phyloP scores from a whole-genome alignment of 148 eudicot genomes.

The Silene conica region DNA sequence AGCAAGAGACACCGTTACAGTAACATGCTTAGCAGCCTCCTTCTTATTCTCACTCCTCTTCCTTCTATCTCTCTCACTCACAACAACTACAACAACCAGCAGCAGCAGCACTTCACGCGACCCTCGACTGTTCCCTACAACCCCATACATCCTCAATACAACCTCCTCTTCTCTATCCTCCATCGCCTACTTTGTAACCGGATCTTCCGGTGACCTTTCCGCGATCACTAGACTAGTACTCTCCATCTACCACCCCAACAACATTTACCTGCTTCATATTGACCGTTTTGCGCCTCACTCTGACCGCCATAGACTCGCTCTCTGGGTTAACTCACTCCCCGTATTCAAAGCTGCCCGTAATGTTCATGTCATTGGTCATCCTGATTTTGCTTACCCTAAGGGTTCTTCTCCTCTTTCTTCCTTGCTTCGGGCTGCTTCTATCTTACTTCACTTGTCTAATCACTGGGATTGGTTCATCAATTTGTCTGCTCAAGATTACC shows the following conservation, averaged over 20 bases:
- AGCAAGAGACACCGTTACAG: slow-evolving; percentile 25
- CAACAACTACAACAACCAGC: slow-evolving; percentile 25
- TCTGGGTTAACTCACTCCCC: slow-evolving; percentile 36
- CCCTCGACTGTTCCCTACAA: slow-evolving; percentile 29
- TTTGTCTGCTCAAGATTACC: slow-evolving; percentile 68
- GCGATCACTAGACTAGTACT: slow-evolving; percentile 54
- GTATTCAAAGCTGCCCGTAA: slow-evolving; percentile 61
- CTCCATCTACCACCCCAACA: slow-evolving; percentile 69
- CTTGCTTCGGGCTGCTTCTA: slow-evolving; percentile 61
- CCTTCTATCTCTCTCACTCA: slow-evolving; percentile 32
- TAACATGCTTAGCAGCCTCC: slow-evolving; percentile 28
- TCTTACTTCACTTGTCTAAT: slow-evolving; percentile 43
- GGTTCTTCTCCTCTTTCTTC: slow-evolving; percentile 60
- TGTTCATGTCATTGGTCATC: slow-evolving; percentile 67
- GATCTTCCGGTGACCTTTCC: slow-evolving; percentile 44
- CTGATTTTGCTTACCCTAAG: slow-evolving; percentile 44
- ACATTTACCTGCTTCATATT: slow-evolving; percentile 64
- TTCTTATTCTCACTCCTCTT: slow-evolving; percentile 38
- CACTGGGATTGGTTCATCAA: slow-evolving; percentile 88
- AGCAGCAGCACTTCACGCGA: slow-evolving; percentile 25
- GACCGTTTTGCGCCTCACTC: slow-evolving; percentile 50
- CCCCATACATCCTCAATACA: slow-evolving; percentile 14
- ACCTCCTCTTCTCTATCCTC: slow-evolving; percentile 38
- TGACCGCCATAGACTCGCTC: slow-evolving; percentile 51
- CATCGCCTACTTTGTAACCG: slow-evolving; percentile 69